Evolutionary conservation across 2,329 filamentous ascomycete species (phyloP).

Genomic region (Xylaria sp.): DNA sequence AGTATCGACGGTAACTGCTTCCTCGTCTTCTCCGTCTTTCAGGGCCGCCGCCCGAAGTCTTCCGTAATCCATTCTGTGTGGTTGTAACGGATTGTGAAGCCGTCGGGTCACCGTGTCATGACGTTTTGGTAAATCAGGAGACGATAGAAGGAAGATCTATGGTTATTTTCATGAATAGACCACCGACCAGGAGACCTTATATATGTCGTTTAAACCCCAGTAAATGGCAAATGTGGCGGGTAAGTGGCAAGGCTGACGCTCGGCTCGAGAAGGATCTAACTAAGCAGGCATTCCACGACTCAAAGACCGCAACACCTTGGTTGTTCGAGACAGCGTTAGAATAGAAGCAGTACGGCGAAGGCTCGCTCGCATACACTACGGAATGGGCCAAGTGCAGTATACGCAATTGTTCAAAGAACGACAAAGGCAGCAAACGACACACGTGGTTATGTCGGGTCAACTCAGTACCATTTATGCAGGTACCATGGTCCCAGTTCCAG

Average conservation of each 20-base stretch:
- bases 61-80: slow-evolving; percentile 71
- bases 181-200: not conserved
- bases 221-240: not conserved
- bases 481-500: slow-evolving; percentile 19
- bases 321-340: slow-evolving; percentile 5
- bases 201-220: slow-evolving; percentile 1
- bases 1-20: slow-evolving; percentile 97
- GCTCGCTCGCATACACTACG: not conserved
- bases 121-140: not conserved
- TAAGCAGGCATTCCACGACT: slow-evolving; percentile 22
- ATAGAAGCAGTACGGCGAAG: slow-evolving; percentile 4
- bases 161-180: slow-evolving; percentile 3
- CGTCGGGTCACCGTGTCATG: slow-evolving; percentile 32
- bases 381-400: not conserved
- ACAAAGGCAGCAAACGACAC: slow-evolving; percentile 13
- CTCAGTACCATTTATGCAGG: not conserved
- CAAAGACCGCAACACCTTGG: not conserved
- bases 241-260: slow-evolving; percentile 18
- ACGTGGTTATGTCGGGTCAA: slow-evolving; percentile 1
- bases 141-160: slow-evolving; percentile 10
- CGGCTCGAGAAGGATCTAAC: slow-evolving; percentile 13
- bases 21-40: slow-evolving; percentile 86
- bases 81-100: slow-evolving; percentile 16
- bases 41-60: slow-evolving; percentile 88
- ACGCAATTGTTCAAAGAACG: slow-evolving; percentile 6